phyloP scores from a whole-genome alignment of 2,329 filamentous ascomycete species.

The Claviceps citrina region DNA sequence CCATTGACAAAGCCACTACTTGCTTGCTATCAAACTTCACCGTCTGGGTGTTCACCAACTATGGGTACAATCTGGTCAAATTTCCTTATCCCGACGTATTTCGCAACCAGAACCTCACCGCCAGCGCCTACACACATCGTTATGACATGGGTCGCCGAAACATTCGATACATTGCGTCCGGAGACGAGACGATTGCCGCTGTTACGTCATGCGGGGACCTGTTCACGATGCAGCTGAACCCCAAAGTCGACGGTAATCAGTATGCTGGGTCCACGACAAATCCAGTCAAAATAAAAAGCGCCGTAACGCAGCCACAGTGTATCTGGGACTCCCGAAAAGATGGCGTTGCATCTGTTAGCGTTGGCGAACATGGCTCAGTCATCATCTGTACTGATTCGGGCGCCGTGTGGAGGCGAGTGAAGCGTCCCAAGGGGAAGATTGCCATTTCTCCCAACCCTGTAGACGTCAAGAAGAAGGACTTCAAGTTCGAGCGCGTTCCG shows the following conservation, averaged over 20 bases:
- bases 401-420: slow-evolving; percentile 81
- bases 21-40: slow-evolving; percentile 75
- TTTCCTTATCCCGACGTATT: slow-evolving; percentile 63
- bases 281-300: slow-evolving; percentile 73
- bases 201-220: slow-evolving; percentile 73
- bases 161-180: slow-evolving; percentile 64
- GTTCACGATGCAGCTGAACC: slow-evolving; percentile 67
- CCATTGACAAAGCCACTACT: slow-evolving; percentile 79
- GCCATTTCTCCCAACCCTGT: slow-evolving; percentile 29
- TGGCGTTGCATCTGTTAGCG: slow-evolving; percentile 70
- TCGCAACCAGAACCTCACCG: slow-evolving; percentile 51
- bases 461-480: slow-evolving; percentile 62
- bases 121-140: slow-evolving; percentile 33
- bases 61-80: slow-evolving; percentile 80
- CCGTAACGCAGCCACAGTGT: slow-evolving; percentile 60
- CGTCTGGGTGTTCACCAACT: slow-evolving; percentile 89
- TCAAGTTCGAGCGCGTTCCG: slow-evolving; percentile 86
- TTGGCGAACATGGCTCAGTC: slow-evolving; percentile 86
- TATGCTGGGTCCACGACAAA: slow-evolving; percentile 69
- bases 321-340: slow-evolving; percentile 85
- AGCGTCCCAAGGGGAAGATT: slow-evolving; percentile 66
- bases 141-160: slow-evolving; percentile 50
- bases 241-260: slow-evolving; percentile 46
- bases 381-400: slow-evolving; percentile 87
- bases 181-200: slow-evolving; percentile 83